Evolutionary conservation across 2,329 filamentous ascomycete genomes (phyloP).

Genomic region (Beauveria sp.): DNA sequence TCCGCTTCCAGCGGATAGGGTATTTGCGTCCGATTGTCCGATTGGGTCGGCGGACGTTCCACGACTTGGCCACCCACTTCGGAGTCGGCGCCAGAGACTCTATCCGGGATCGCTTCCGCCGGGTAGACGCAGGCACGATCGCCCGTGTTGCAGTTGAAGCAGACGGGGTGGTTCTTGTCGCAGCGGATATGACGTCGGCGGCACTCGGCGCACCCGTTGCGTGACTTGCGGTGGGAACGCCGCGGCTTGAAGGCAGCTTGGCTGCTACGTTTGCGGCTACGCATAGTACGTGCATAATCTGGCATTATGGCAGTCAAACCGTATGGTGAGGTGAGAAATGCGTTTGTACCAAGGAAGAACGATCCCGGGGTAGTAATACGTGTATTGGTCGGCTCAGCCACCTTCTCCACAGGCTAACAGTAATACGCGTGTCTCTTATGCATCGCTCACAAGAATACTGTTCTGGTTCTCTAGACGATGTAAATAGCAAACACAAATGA

Average conservation of each 20-base stretch:
- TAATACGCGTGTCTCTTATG: no score
- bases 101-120: background rate
- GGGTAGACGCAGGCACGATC: conserved; percentile 20
- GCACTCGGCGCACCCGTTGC: conserved; percentile 20
- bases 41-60: background rate
- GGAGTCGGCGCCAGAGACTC: background rate
- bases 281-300: background rate
- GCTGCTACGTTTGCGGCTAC: background rate
- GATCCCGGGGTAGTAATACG: no score
- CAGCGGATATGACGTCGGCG: conserved; percentile 23
- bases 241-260: conserved; percentile 4
- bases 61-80: background rate
- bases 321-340: background rate
- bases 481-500: no score
- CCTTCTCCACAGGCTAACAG: no score
- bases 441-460: no score
- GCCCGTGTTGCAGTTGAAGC: conserved; percentile 21
- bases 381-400: no score
- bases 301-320: background rate
- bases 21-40: background rate
- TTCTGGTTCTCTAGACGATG: no score
- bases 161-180: conserved; percentile 24
- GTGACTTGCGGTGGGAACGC: conserved; percentile 18
- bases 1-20: background rate
- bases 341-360: no score